Evolutionary conservation across 805 yeast species (phyloP).

Genomic region (Suhomyces tanzawaensis): DNA sequence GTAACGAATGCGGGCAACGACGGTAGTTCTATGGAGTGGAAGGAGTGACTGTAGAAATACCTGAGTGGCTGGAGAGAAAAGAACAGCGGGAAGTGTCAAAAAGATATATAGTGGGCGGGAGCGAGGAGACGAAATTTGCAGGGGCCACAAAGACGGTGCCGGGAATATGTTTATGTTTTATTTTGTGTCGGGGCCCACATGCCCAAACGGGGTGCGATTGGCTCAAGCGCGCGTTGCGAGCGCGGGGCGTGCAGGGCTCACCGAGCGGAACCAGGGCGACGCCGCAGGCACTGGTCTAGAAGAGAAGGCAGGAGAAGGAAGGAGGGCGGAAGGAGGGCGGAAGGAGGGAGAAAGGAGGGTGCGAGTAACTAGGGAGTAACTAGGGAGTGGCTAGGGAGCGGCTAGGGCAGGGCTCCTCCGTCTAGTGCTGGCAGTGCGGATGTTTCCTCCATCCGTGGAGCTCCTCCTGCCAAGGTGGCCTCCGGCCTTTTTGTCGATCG

Average conservation of each 20-base stretch:
- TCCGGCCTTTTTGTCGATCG: no score
- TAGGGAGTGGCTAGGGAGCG: neutral
- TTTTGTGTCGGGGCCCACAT: neutral
- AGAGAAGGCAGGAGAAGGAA: neutral
- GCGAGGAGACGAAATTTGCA: neutral
- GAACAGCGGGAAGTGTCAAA: neutral
- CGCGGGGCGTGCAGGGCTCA: neutral
- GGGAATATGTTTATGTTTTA: conserved; percentile 2
- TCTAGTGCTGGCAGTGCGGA: no score
- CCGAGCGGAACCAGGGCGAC: neutral
- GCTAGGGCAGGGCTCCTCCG: neutral
- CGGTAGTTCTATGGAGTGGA: conserved; percentile 27
- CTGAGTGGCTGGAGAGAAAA: conserved; percentile 14
- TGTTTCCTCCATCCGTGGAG: no score
- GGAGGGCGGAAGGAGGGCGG: neutral
- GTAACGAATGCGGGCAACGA: conserved; percentile 7
- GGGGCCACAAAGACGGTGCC: neutral
- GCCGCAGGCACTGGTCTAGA: conserved; percentile 1
- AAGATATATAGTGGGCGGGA: neutral
- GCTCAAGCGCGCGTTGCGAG: neutral
- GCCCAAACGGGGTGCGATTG: conserved; percentile 1
- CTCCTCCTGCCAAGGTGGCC: no score
- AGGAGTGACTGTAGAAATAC: conserved; percentile 39
- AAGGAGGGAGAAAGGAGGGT: neutral
- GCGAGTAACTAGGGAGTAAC: neutral